These are phyloP conservation scores for Plasmodium blacklocki DNA, from an alignment of 169 alveolate species.

Conservation along the genomic window DNA sequence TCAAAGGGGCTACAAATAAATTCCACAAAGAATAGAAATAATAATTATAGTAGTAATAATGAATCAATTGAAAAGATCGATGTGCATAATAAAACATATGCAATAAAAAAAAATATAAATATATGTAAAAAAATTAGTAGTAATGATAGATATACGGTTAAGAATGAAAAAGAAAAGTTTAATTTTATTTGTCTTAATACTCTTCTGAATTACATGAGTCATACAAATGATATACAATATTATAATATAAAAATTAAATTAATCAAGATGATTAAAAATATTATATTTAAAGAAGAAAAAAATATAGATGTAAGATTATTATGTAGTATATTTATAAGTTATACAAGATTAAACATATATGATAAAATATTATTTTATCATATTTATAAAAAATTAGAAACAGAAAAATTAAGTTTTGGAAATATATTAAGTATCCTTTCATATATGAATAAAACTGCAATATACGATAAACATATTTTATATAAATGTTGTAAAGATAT, in stretches of 20 bases:
- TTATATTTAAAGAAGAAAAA: slow-evolving; percentile 9
- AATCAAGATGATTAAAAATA: slow-evolving; percentile 20
- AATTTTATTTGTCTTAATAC: slow-evolving; percentile 31
- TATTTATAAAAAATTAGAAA: slow-evolving; percentile 10
- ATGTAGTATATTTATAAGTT: slow-evolving; percentile 47
- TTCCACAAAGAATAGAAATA: neutral
- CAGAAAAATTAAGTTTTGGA: neutral
- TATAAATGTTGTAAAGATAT: slow-evolving; percentile 16
- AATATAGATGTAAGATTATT: slow-evolving; percentile 12
- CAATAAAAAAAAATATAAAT: neutral
- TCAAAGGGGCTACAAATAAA: neutral
- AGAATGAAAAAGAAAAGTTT: neutral
- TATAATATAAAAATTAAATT: slow-evolving; percentile 32
- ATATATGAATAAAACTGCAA: slow-evolving; percentile 31
- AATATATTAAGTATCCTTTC: slow-evolving; percentile 37
- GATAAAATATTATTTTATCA: slow-evolving; percentile 30
- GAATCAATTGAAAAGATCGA: neutral
- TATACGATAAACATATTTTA: slow-evolving; percentile 27
- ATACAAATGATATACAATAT: slow-evolving; percentile 45
- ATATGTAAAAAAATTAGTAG: no score
- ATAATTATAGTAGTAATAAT: neutral
- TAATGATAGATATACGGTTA: neutral
- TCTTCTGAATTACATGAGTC: slow-evolving; percentile 39
- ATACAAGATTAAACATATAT: slow-evolving; percentile 42
- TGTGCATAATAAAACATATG: neutral